Evolutionary conservation across 2,329 filamentous ascomycete genomes (phyloP).

Genomic region (Gyromitra esculenta): DNA sequence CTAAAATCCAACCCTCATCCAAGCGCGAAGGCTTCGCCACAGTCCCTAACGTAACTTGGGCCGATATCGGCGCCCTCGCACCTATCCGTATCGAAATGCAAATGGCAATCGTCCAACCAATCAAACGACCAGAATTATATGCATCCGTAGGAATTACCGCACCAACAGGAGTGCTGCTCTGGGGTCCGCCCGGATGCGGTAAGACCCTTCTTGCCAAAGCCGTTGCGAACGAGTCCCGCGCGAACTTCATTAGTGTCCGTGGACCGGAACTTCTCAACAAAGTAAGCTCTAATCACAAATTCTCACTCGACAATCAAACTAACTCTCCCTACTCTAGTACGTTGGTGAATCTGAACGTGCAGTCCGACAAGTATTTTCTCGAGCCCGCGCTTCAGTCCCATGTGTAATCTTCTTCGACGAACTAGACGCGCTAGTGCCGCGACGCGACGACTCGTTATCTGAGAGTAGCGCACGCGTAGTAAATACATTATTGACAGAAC

Average conservation of each 20-base stretch:
- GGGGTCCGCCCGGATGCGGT: conserved; percentile 95
- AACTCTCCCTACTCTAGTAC: conserved; percentile 65
- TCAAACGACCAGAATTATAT: conserved; percentile 82
- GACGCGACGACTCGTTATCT: conserved; percentile 78
- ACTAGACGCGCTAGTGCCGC: conserved; percentile 89
- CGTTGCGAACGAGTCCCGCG: conserved; percentile 92
- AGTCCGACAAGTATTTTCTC: conserved; percentile 88
- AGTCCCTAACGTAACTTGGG: conserved; percentile 92
- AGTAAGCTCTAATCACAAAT: conserved; percentile 56
- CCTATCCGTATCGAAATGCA: conserved; percentile 82
- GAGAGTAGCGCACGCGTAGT: conserved; percentile 90
- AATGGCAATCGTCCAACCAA: conserved; percentile 88
- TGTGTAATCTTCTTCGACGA: conserved; percentile 99
- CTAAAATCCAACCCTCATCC: conserved; percentile 79
- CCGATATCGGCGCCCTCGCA: conserved; percentile 85
- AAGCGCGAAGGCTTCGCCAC: conserved; percentile 95
- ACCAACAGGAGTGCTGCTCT: conserved; percentile 88
- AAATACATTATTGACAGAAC: conserved; percentile 91
- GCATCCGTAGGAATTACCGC: conserved; percentile 79
- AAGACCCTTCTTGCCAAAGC: conserved; percentile 97
- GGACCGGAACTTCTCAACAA: conserved; percentile 97
- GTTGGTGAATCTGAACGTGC: conserved; percentile 95
- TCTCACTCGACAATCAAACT: conserved; percentile 10
- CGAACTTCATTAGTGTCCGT: conserved; percentile 98
- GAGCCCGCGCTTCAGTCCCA: conserved; percentile 84